Conservation (phyloP, 257 asterid species). For the Forsythia viridissima region DNA sequence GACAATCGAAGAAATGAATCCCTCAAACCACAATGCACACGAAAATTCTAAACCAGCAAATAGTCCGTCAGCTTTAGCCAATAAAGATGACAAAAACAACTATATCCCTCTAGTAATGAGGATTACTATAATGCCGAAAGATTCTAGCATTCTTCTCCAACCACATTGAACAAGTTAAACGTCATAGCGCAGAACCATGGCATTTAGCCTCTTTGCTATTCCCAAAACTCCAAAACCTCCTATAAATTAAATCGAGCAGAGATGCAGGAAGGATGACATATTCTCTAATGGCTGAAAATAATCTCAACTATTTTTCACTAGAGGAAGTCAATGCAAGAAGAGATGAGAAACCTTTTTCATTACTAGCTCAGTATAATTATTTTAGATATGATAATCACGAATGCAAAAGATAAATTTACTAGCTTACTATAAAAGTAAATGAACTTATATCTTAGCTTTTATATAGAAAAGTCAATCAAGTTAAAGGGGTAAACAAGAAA, state of each 20-base stretch:
- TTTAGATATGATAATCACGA: too few relatives aligned
- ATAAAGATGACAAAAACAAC: neutral
- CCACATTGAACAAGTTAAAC: neutral
- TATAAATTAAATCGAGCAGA: neutral
- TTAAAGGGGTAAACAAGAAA: neutral
- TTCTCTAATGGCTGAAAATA: neutral
- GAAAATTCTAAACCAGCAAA: neutral
- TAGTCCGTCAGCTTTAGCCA: neutral
- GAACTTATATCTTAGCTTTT: neutral
- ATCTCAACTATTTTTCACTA: neutral
- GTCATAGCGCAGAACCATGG: neutral
- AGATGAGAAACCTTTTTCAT: neutral
- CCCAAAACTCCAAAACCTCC: neutral
- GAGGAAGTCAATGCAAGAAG: neutral
- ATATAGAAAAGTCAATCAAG: neutral
- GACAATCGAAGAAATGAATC: neutral
- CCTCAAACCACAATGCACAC: neutral
- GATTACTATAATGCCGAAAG: neutral
- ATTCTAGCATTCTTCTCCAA: neutral
- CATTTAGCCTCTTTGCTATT: neutral
- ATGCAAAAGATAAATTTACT: neutral
- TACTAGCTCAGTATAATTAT: neutral
- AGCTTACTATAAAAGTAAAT: neutral
- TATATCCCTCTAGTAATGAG: neutral
- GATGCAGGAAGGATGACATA: neutral